Conservation (phyloP, 2,329 filamentous ascomycete species). For the Tolypocladium sp. region DNA sequence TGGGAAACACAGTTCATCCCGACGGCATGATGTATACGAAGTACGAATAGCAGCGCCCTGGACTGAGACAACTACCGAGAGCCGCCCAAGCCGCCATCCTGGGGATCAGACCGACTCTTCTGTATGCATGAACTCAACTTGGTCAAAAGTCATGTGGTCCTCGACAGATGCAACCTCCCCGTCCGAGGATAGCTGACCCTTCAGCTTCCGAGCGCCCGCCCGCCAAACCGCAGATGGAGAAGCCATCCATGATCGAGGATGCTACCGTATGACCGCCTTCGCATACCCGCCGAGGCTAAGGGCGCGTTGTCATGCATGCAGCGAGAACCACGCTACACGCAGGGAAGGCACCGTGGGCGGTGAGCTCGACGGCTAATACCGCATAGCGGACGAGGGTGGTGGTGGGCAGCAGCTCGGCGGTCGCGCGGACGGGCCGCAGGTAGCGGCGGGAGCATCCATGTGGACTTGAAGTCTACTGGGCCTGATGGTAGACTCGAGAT, state of each 20-base stretch:
- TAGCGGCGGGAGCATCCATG: background rate
- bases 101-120: background rate
- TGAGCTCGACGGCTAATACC: background rate
- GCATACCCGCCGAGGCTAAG: constrained; percentile 8
- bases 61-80: background rate
- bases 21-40: too few species aligned
- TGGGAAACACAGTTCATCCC: background rate
- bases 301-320: background rate
- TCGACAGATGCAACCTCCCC: background rate
- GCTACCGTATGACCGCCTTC: constrained; percentile 1
- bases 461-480: background rate
- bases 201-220: background rate
- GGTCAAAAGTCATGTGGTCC: background rate
- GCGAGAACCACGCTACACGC: background rate
- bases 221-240: background rate
- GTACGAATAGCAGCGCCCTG: too few species aligned
- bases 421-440: constrained; percentile 2
- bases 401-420: constrained; percentile 1
- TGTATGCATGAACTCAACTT: background rate
- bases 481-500: background rate
- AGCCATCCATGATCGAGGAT: background rate
- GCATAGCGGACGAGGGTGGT: background rate
- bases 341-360: background rate
- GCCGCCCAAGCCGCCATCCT: background rate
- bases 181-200: background rate